phyloP scores from a whole-genome alignment of 371 early-diverging fungal species.

The Dichotomocladium elegans region DNA sequence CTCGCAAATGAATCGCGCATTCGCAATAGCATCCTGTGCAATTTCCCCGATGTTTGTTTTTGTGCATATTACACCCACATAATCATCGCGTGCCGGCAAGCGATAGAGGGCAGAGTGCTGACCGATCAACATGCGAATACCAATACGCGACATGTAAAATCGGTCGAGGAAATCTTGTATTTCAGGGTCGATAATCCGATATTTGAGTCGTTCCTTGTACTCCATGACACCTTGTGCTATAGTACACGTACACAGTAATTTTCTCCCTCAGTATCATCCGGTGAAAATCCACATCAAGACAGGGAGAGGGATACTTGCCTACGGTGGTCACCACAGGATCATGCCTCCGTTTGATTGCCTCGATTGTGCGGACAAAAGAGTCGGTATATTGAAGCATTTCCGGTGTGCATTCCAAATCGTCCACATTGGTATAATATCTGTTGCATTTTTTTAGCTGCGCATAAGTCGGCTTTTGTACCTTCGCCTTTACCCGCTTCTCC shows the following conservation, averaged over 20 bases:
- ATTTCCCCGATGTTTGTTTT: conserved; percentile 78
- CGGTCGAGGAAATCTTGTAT: conserved; percentile 92
- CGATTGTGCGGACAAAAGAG: conserved; percentile 82
- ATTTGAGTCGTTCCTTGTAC: conserved; percentile 72
- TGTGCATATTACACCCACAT: conserved; percentile 95
- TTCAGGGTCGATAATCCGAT: conserved; percentile 66
- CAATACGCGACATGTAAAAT: conserved; percentile 97
- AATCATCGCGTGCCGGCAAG: conserved; percentile 62
- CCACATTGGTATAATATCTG: conserved; percentile 61
- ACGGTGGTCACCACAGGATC: conserved; percentile 92
- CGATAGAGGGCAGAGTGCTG: conserved; percentile 80
- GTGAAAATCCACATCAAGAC: background rate
- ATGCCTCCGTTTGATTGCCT: conserved; percentile 89
- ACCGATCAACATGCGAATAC: conserved; percentile 94
- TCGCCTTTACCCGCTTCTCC: too few species aligned
- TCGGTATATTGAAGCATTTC: conserved; percentile 78
- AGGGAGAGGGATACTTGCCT: conserved; percentile 30
- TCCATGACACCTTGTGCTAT: conserved; percentile 93
- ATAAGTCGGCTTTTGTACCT: background rate
- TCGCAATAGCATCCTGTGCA: conserved; percentile 87
- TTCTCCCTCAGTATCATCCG: conserved; percentile 10
- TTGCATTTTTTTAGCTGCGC: background rate
- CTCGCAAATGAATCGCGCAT: conserved; percentile 90
- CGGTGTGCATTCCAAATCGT: conserved; percentile 59
- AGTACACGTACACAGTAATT: too few species aligned